Base-by-base conservation (phyloP, 1,139 yeast genomes). In the Debaryomyces psychrophilus region DNA sequence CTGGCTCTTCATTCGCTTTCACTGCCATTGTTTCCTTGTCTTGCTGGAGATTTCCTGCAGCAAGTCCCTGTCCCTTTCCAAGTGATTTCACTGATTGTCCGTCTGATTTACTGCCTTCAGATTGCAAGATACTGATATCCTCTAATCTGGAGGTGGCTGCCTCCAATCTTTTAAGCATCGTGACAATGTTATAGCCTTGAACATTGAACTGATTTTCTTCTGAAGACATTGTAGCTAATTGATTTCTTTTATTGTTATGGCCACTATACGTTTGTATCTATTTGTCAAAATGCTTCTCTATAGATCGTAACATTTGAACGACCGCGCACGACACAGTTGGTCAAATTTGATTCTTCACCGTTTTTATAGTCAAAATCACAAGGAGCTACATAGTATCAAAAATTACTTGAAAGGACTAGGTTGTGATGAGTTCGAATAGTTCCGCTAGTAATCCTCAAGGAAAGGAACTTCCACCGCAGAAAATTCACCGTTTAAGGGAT, bases 71-170 rank as follows among this genome's bases (percentile, higher is more conserved):
- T 25, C 20, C 36, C 8, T 17, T 11, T 9, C 20, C 28, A 27
- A 51, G 20, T 8, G 51, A 50, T 29, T n/a, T 35, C 44, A 49
- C 8, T 9, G 37, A 38, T 35, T 38, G 31, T 34, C 40, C 22
- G 38, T 33, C 39, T 31, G 35, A 12, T 55, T 58, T 56, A 44
- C 57, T 57, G 29, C 65, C 60, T 41, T 79, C 85, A 52, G 85
- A 88, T 62, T 88, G 96, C 62, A 80, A 85, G 48, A 87, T 79
- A 20, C 96, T 87, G 47, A 90, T 83, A 65, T 90, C 97, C 61
- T 90, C 97, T 59, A 90, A 81, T 44, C 97, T 81, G 11, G 96
- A 86, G 11, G 97, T 90, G 34, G 97, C 97, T 14, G 96, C 93
- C 67, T 90, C 97, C 58, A 90, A 79, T 54, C 96, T 71, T 61